Base-by-base conservation (phyloP, 495 filamentous ascomycete genomes). In the Podospora appendiculata region DNA sequence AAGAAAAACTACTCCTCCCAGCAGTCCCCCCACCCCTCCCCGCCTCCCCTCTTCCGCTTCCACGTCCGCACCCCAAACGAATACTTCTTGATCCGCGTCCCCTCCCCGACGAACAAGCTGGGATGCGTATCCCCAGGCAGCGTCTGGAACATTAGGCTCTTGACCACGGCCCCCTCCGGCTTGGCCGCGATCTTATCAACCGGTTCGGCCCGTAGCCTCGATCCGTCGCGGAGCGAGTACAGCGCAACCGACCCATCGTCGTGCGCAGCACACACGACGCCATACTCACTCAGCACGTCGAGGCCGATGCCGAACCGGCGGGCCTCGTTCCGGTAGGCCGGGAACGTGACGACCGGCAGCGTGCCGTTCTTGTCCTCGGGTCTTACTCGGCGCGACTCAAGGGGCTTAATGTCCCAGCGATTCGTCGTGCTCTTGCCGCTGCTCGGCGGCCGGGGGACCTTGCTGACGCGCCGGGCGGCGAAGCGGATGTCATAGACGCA, bases 261-360 rank as follows among this genome's bases (percentile, higher is more conserved):
- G 34, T 76, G 71, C 1, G 72, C 69, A 0, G 72, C 67, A 3
- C 71, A 72, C 8, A 71, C 68, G 10, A 71, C 8, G 10, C 69
- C 71, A 12, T 54, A 49, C 50, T 52, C 0, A 51, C 49, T 0
- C 32, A 65, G 57, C 10, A 69, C 58, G 33, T 69, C 71, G 11
- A 74, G 51, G 10, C 73, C 74, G 16, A 66, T 63, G 8, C 64
- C 35, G 18, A 69, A 47, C 19, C 18, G 17, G 32, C 62, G 60
- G 0, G 66, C 62, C 3, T 41, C 49, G 58, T 74, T 75, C 41
- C 52, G 52, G 55, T 73, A 75, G 2, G 55, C 57, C 0, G 61
- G 53, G 44, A 78, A 71, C 1, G 14, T 32, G 19, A 75, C 46
- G 3, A 75, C 32, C n/a, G 72, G 71, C 3, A 9, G 35, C 8